Conservation (phyloP, 345 rosid species). For the Acer saccharum region DNA sequence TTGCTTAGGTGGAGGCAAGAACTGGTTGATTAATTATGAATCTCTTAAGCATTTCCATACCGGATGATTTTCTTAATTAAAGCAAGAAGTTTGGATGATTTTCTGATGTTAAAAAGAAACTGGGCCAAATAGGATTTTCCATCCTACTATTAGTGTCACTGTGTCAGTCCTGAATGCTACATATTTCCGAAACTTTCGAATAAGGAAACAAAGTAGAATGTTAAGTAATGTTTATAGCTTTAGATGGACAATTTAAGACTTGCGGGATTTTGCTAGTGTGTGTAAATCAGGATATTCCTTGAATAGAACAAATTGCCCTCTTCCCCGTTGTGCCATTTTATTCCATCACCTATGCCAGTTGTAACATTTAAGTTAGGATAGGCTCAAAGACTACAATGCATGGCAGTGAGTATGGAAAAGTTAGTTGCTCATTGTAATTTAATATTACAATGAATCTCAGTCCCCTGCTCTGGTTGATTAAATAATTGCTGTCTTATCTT, state of each 20-base stretch:
- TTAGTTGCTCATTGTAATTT: background rate
- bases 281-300: background rate
- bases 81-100: background rate
- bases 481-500: background rate
- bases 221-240: background rate
- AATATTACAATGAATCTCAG: background rate
- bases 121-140: background rate
- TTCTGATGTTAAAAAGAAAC: background rate
- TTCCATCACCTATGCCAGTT: background rate
- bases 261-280: background rate
- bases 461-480: conserved; percentile 2
- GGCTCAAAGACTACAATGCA: background rate
- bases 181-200: background rate
- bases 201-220: background rate
- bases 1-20: conserved; percentile 14
- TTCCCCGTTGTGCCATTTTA: conserved; percentile 1
- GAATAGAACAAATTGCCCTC: background rate
- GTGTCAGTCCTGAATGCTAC: background rate
- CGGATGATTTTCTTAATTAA: background rate
- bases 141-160: background rate
- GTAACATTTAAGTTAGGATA: conserved; percentile 1
- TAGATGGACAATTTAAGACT: background rate
- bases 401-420: background rate
- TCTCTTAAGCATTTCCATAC: background rate
- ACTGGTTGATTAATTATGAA: conserved; percentile 5